These are phyloP conservation scores for Cercospora sesami DNA, from an alignment of 2,329 filamentous ascomycete species.

Conservation along the genomic window DNA sequence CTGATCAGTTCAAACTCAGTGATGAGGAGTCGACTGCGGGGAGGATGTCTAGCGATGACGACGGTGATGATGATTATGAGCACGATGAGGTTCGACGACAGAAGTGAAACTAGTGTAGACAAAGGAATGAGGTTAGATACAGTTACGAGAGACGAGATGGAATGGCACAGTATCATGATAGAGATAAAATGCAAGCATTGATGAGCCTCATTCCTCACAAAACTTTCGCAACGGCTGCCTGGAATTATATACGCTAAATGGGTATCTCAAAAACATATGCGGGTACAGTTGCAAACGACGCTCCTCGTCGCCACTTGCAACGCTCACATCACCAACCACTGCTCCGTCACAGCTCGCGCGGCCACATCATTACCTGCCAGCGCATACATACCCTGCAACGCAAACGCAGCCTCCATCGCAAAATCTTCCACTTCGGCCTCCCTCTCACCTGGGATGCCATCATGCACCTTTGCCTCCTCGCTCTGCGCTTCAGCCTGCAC, in stretches of 20 bases:
- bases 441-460: slow-evolving; percentile 36
- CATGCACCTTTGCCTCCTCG: slow-evolving; percentile 36
- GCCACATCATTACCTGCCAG: slow-evolving; percentile 62
- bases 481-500: slow-evolving; percentile 43
- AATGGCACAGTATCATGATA: background rate
- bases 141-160: background rate
- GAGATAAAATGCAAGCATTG: background rate
- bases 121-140: background rate
- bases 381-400: slow-evolving; percentile 67
- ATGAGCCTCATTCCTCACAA: background rate
- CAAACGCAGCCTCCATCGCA: slow-evolving; percentile 70
- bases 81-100: background rate
- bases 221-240: background rate
- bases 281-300: background rate
- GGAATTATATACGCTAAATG: slow-evolving; percentile 6
- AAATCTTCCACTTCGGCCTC: slow-evolving; percentile 56
- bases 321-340: slow-evolving; percentile 51
- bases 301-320: background rate
- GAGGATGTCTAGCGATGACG: slow-evolving; percentile 5
- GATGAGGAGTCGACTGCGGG: slow-evolving; percentile 10
- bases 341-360: slow-evolving; percentile 61
- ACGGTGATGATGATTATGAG: slow-evolving; percentile 3
- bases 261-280: slow-evolving; percentile 6
- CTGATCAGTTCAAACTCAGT: slow-evolving; percentile 1
- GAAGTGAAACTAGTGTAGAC: background rate